These are phyloP conservation scores for Stevia rebaudiana DNA, from an alignment of 140 eudicot species.

Conservation along the genomic window DNA sequence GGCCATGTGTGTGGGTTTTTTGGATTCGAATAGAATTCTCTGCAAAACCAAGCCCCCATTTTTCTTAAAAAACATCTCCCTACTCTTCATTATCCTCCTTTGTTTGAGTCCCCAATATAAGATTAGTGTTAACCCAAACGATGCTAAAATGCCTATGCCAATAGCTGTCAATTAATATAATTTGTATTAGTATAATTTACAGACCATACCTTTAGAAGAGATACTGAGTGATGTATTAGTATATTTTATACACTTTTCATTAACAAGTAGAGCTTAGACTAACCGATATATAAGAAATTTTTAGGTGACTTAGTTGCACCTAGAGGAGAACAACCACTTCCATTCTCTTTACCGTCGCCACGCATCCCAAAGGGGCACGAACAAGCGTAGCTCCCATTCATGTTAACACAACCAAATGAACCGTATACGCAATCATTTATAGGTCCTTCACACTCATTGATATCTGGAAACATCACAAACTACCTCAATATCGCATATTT, in stretches of 20 bases:
- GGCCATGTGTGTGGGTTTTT: background rate
- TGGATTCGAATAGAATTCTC: conserved; percentile 24
- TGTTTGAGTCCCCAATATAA: conserved; percentile 24
- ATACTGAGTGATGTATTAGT: too few relatives aligned
- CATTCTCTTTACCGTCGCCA: conserved; percentile 34
- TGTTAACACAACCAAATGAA: conserved; percentile 20
- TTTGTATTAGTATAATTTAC: background rate
- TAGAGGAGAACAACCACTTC: conserved; percentile 24
- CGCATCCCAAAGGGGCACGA: conserved; percentile 32
- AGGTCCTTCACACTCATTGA: conserved; percentile 30
- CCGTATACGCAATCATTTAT: conserved; percentile 17
- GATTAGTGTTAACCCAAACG: conserved; percentile 11
- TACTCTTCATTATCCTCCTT: conserved; percentile 16
- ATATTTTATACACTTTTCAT: background rate
- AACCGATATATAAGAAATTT: conserved; percentile 14
- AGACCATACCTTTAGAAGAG: too few relatives aligned
- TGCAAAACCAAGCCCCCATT: conserved; percentile 32
- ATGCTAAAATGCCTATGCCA: conserved; percentile 14
- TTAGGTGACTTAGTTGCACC: background rate
- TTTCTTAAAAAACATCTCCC: conserved; percentile 33
- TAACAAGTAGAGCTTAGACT: background rate
- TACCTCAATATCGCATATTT: background rate
- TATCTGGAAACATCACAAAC: conserved; percentile 16
- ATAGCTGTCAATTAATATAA: conserved; percentile 8
- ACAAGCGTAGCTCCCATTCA: conserved; percentile 33